phyloP scores from a whole-genome alignment of 2,329 filamentous ascomycete genomes.

The Passalora sequoiae region DNA sequence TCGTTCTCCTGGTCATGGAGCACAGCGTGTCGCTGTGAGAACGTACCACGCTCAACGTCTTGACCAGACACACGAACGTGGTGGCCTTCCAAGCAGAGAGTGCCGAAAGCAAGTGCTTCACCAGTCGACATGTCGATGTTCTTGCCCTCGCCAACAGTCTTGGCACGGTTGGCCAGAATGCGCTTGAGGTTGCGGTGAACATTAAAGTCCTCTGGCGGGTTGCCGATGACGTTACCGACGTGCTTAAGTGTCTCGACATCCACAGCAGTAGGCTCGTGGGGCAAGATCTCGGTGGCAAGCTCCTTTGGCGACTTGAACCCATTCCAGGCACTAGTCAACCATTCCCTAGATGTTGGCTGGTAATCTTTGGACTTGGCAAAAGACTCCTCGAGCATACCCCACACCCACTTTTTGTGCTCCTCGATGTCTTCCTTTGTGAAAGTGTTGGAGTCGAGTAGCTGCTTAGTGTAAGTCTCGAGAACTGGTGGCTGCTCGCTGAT shows the following conservation, averaged over 20 bases:
- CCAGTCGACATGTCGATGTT: constrained; percentile 97
- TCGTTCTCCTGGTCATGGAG: constrained; percentile 97
- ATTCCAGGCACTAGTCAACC: constrained; percentile 98
- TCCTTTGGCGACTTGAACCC: constrained; percentile 99
- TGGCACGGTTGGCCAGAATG: constrained; percentile 82
- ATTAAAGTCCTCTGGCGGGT: constrained; percentile 75
- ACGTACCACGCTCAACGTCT: constrained; percentile 98
- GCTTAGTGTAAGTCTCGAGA: constrained; percentile 85
- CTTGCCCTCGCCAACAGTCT: constrained; percentile 85
- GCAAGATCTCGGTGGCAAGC: constrained; percentile 85
- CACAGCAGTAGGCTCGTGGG: constrained; percentile 82
- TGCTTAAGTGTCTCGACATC: constrained; percentile 67
- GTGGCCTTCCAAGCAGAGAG: constrained; percentile 85
- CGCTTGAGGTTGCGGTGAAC: constrained; percentile 95
- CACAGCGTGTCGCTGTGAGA: constrained; percentile 95
- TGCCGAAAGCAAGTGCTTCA: constrained; percentile 90
- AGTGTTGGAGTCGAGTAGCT: constrained; percentile 84
- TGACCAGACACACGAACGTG: constrained; percentile 97
- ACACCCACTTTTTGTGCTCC: constrained; percentile 99
- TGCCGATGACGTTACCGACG: constrained; percentile 75
- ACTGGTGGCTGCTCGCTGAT: constrained; percentile 79
- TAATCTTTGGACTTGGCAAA: constrained; percentile 98
- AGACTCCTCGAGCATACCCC: constrained; percentile 97
- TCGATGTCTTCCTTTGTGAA: constrained; percentile 98
- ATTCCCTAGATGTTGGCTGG: constrained; percentile 92